phyloP scores from a whole-genome alignment of 441 rosid genomes.

The Populus hybrid region DNA sequence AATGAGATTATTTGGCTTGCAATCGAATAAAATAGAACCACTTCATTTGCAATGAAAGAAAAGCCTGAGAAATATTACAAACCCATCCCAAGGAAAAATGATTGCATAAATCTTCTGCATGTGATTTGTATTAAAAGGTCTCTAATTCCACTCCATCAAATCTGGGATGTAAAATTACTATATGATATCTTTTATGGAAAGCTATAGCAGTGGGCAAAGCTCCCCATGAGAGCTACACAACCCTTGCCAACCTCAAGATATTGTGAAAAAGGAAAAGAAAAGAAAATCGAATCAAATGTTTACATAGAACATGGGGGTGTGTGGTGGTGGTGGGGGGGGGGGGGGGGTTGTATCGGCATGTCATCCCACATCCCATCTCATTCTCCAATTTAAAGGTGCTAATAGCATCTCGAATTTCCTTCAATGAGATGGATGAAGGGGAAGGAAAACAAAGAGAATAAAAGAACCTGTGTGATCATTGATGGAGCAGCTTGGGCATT shows the following conservation, averaged over 20 bases:
- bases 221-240: not conserved
- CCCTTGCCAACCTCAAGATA: not conserved
- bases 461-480: constrained; percentile 83
- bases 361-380: not conserved
- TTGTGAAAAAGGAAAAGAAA: not conserved
- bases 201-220: not conserved
- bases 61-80: not conserved
- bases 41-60: no score
- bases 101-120: not conserved
- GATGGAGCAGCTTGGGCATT: constrained; percentile 68
- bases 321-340: no score
- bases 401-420: not conserved
- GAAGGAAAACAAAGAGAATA: not conserved
- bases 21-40: no score
- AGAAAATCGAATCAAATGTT: no score
- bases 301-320: no score
- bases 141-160: not conserved
- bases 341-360: no score
- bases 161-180: not conserved
- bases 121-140: not conserved
- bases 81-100: not conserved
- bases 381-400: not conserved
- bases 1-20: not conserved
- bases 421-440: not conserved
- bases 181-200: not conserved